Base-by-base conservation (phyloP, 345 rosid species). In the Salix arbutifolia region DNA sequence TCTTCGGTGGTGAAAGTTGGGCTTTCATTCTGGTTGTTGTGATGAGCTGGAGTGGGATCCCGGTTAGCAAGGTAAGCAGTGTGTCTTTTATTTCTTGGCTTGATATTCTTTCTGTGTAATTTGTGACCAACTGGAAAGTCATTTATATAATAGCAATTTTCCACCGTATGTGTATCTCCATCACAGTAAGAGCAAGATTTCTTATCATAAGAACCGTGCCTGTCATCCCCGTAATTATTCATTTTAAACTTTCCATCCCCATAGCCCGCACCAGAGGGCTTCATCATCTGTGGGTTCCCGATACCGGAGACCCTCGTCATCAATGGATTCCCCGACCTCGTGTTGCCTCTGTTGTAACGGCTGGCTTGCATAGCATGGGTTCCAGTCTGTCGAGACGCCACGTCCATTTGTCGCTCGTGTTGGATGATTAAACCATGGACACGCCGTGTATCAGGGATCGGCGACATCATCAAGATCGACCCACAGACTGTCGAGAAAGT, bases 41-140 rank as follows among this genome's bases (percentile, higher is more conserved):
- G 1, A 14, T 46, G 18, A 0, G 0, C 16, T 0, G 0, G 0
- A 1, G 12, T 13, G 0, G 18, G 3, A 0, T 13, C 18, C 52
- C 13, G 13, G 13, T 11, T 17, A 46, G 1, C 4, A 13, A 0
- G 3, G 13, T 46, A 30, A 0, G 37, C 4, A 2, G 0, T 25
- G 5, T 11, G 3, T 16, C n/a, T 71, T 28, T 17, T 30, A 14
- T 14, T 14, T 13, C 4, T 46, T 16, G 14, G 56, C 4, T 52
- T 71, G 18, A 70, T 18, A n/a, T 70, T 71, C 4, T 71, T 71
- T 0, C 65, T 18, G 50, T 73, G 52, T 17, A 62, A 14, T 14
- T 60, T 62, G 3, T 37, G 76, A 4, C 68, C 76, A 0, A 60
- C 2, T 1, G 12, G 46, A 38, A 73, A 73, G 3, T 53, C 76